phyloP scores from a whole-genome alignment of 2,329 filamentous ascomycete genomes.

The Aspergillus ochraceoroseus region DNA sequence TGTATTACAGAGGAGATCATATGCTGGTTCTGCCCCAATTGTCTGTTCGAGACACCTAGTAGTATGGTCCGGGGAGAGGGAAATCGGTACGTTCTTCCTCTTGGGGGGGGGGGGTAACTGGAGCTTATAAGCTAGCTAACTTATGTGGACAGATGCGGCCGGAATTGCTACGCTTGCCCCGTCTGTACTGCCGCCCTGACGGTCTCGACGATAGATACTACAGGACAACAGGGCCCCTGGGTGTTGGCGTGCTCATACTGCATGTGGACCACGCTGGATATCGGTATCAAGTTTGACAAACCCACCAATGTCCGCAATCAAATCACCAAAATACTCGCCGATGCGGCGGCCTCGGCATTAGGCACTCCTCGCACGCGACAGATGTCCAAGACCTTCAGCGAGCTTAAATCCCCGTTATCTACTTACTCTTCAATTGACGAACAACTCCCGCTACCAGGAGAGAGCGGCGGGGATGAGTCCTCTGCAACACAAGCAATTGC shows the following conservation, averaged over 20 bases:
- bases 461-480: slow-evolving; percentile 29
- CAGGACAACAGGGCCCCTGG: slow-evolving; percentile 56
- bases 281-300: slow-evolving; percentile 84
- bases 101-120: background rate
- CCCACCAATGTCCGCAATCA: slow-evolving; percentile 81
- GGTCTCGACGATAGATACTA: slow-evolving; percentile 63
- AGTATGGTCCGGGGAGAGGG: slow-evolving; percentile 89
- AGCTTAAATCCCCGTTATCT: slow-evolving; percentile 38
- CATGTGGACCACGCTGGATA: slow-evolving; percentile 85
- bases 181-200: slow-evolving; percentile 76
- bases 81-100: slow-evolving; percentile 62
- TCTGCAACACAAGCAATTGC: slow-evolving; percentile 24
- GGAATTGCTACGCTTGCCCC: slow-evolving; percentile 94
- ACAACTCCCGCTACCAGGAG: slow-evolving; percentile 24
- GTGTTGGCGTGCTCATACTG: slow-evolving; percentile 85
- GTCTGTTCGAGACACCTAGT: slow-evolving; percentile 91
- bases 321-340: slow-evolving; percentile 62
- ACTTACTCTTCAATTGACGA: slow-evolving; percentile 37
- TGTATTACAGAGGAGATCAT: slow-evolving; percentile 92
- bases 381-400: slow-evolving; percentile 37
- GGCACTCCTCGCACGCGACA: slow-evolving; percentile 37
- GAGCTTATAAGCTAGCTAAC: background rate
- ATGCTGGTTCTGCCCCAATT: slow-evolving; percentile 92
- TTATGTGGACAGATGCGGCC: slow-evolving; percentile 62
- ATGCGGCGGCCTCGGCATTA: too few species aligned